phyloP scores from a whole-genome alignment of 306 rosid species.

The Notholithocarpus densiflorus region DNA sequence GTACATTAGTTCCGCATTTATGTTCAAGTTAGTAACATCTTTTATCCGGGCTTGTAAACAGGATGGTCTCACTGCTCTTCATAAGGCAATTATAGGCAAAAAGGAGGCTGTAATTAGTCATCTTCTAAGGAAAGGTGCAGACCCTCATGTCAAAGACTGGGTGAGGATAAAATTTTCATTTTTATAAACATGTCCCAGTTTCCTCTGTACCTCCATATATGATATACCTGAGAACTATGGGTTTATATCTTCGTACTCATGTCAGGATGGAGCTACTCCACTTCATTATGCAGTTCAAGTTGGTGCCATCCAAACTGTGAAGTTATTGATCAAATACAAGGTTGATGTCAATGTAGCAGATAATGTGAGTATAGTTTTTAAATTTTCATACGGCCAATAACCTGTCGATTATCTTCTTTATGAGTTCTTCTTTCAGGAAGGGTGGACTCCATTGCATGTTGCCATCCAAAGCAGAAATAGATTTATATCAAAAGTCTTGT shows the following conservation, averaged over 20 bases:
- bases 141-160: constrained; percentile 74
- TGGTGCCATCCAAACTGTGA: constrained; percentile 81
- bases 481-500: constrained; percentile 74
- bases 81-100: constrained; percentile 72
- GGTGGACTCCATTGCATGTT: constrained; percentile 92
- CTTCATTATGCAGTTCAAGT: constrained; percentile 97
- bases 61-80: constrained; percentile 95
- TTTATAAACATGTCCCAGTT: constrained; percentile 3
- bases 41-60: constrained; percentile 23
- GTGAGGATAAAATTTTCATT: constrained; percentile 36
- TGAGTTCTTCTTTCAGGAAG: constrained; percentile 52
- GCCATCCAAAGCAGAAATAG: constrained; percentile 87
- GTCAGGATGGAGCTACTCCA: constrained; percentile 92
- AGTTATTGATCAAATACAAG: constrained; percentile 73
- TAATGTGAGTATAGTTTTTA: constrained; percentile 43
- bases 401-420: background rate
- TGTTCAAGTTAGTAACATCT: constrained; percentile 6
- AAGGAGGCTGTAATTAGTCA: constrained; percentile 83
- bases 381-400: constrained; percentile 1
- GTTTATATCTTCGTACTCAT: constrained; percentile 21
- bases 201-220: constrained; percentile 1
- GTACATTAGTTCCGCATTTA: constrained; percentile 4
- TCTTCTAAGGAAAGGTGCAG: constrained; percentile 91
- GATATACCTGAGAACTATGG: constrained; percentile 4
- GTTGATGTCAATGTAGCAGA: constrained; percentile 79